Evolutionary conservation across 1,139 yeast species (phyloP).

Genomic region (Geotrichum citri-aurantii): DNA sequence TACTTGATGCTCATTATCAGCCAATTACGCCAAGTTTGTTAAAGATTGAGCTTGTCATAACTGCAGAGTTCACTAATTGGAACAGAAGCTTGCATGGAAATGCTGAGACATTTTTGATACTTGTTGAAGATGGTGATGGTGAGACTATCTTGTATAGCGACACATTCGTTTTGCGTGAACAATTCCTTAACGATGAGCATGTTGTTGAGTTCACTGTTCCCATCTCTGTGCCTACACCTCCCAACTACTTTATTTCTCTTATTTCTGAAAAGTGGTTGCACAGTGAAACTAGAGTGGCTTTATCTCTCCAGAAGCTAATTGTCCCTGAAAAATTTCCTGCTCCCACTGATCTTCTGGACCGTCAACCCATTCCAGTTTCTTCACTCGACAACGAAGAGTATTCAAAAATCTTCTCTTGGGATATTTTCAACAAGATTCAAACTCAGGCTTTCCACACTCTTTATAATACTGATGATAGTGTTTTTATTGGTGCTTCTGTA

Average conservation of each 20-base stretch:
- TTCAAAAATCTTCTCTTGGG: conserved; percentile 38
- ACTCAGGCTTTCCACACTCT: conserved; percentile 61
- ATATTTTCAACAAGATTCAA: conserved; percentile 62
- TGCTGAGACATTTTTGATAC: conserved; percentile 57
- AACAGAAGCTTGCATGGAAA: conserved; percentile 55
- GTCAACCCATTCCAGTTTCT: conserved; percentile 45
- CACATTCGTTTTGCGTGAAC: conserved; percentile 46
- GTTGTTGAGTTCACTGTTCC: conserved; percentile 62
- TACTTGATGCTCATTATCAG: conserved; percentile 55
- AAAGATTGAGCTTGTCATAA: conserved; percentile 58
- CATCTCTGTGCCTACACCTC: conserved; percentile 56
- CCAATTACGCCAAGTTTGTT: conserved; percentile 70
- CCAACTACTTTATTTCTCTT: conserved; percentile 66
- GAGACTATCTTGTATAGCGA: conserved; percentile 62
- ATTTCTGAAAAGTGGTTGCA: conserved; percentile 84
- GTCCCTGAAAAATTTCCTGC: conserved; percentile 68
- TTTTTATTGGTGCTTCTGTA: conserved; percentile 65
- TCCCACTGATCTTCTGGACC: conserved; percentile 50
- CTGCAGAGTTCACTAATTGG: conserved; percentile 72
- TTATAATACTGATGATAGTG: conserved; percentile 52
- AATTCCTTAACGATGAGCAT: conserved; percentile 49
- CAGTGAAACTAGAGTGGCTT: conserved; percentile 58
- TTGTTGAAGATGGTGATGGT: conserved; percentile 84
- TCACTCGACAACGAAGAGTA: conserved; percentile 48
- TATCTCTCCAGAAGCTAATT: conserved; percentile 49